Evolutionary conservation across 805 yeast genomes (phyloP).

Genomic region (Starmerella vaccinii): DNA sequence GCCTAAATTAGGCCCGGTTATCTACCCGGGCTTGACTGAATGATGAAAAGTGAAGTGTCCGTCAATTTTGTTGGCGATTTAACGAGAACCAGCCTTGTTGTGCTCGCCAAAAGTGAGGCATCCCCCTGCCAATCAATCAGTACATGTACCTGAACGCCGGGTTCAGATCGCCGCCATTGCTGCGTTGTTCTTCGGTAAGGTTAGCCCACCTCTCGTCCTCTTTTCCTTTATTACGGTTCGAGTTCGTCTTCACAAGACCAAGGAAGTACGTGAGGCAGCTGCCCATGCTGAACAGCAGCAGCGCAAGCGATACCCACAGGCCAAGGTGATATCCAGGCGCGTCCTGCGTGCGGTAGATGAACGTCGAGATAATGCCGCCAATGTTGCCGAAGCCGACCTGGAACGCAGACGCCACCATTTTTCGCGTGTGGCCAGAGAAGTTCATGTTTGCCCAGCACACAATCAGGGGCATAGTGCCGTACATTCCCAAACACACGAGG

Average conservation of each 20-base stretch:
- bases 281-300: slow-evolving; percentile 36
- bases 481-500: slow-evolving; percentile 48
- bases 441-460: slow-evolving; percentile 60
- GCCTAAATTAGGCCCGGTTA: too few relatives aligned
- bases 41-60: too few relatives aligned
- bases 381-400: slow-evolving; percentile 64
- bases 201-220: slow-evolving; percentile 25
- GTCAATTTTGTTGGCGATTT: too few relatives aligned
- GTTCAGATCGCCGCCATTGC: slow-evolving; percentile 28
- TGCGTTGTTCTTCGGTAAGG: slow-evolving; percentile 22
- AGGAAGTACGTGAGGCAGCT: slow-evolving; percentile 32
- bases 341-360: slow-evolving; percentile 43
- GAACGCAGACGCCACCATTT: slow-evolving; percentile 48
- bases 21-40: too few relatives aligned
- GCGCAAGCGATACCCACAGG: slow-evolving; percentile 41
- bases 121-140: slow-evolving; percentile 6
- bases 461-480: slow-evolving; percentile 57
- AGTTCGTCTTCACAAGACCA: slow-evolving; percentile 28
- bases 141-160: slow-evolving; percentile 29
- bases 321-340: slow-evolving; percentile 52
- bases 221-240: slow-evolving; percentile 24
- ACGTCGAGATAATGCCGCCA: slow-evolving; percentile 59
- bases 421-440: slow-evolving; percentile 51
- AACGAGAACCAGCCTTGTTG: too few relatives aligned
- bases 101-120: too few relatives aligned